Evolutionary conservation across 2,329 filamentous ascomycete genomes (phyloP).

Genomic region (Neofusicoccum parvum): DNA sequence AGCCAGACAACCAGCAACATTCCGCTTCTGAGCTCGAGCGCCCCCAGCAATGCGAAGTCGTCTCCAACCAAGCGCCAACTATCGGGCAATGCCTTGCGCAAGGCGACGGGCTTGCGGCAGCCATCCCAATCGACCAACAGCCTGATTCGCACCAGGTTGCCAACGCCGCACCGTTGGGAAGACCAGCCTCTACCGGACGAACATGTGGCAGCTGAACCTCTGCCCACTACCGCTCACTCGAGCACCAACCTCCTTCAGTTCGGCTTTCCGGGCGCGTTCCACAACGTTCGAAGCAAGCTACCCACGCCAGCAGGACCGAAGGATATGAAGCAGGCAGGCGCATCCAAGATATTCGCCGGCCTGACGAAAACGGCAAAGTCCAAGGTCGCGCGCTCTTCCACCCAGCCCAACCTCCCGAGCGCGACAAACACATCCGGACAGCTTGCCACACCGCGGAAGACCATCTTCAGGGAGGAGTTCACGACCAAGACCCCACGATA

Average conservation of each 20-base stretch:
- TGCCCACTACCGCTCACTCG: background rate
- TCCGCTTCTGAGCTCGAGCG: background rate
- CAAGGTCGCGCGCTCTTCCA: background rate
- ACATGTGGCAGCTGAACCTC: too few species aligned
- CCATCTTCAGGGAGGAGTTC: slow-evolving; percentile 17
- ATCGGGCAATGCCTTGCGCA: background rate
- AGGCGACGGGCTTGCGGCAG: background rate
- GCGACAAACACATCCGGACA: background rate
- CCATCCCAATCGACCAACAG: slow-evolving; percentile 7
- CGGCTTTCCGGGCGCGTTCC: too few species aligned
- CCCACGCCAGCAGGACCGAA: background rate
- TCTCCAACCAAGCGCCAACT: background rate
- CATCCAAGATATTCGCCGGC: slow-evolving; percentile 6
- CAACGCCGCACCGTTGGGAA: slow-evolving; percentile 1
- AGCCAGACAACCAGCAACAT: slow-evolving; percentile 19
- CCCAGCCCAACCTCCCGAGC: slow-evolving; percentile 16
- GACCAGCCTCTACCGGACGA: background rate
- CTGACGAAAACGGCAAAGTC: background rate
- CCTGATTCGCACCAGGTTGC: slow-evolving; percentile 6
- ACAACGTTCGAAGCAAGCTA: background rate
- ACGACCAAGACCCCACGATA: background rate
- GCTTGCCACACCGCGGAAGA: background rate
- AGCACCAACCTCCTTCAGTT: background rate
- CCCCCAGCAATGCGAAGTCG: background rate
- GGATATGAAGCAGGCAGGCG: background rate